Percentiles rank a stretch among this genome's conserved stretches.
phyloP scores from a whole-genome alignment of 2,329 filamentous ascomycete species.

The Teratosphaeria pseudoeucalypti region DNA sequence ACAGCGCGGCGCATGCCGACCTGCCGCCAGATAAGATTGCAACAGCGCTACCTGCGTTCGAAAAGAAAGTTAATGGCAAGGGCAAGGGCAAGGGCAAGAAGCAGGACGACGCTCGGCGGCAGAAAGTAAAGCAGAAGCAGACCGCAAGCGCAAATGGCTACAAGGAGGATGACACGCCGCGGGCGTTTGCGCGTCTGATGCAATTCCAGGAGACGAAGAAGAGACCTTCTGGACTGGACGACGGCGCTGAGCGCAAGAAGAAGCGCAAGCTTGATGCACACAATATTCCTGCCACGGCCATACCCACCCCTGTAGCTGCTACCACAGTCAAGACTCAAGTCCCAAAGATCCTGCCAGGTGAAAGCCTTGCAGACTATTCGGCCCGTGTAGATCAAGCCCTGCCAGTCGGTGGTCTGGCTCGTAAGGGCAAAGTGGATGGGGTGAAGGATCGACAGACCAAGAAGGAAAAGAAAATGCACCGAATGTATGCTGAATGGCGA shows the following conservation, averaged over 20 bases:
- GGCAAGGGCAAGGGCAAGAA: conserved; percentile 17
- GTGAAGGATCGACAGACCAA: conserved; percentile 62
- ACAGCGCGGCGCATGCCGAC: conserved; percentile 30
- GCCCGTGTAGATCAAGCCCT: conserved; percentile 76
- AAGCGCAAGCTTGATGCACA: conserved; percentile 30
- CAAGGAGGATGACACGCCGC: conserved; percentile 69
- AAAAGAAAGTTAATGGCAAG: conserved; percentile 28
- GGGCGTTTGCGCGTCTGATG: conserved; percentile 80
- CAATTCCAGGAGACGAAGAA: conserved; percentile 49
- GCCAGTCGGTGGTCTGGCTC: conserved; percentile 57
- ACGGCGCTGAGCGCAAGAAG: conserved; percentile 42
- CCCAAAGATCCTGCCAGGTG: conserved; percentile 70
- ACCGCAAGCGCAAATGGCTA: conserved; percentile 33
- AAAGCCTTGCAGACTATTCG: conserved; percentile 71
- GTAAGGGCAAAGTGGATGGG: conserved; percentile 51
- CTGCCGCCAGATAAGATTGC: conserved; percentile 53
- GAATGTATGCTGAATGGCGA: conserved; percentile 51
- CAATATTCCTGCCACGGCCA: neutral
- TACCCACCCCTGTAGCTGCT: conserved; percentile 1
- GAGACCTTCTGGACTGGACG: conserved; percentile 57
- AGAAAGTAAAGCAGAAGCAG: conserved; percentile 23
- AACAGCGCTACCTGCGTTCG: conserved; percentile 47
- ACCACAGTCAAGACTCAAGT: conserved; percentile 24
- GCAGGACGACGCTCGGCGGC: conserved; percentile 12
- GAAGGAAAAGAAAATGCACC: conserved; percentile 69